phyloP scores from a whole-genome alignment of 768 basidiomycete genomes.

The Obba rivulosa region DNA sequence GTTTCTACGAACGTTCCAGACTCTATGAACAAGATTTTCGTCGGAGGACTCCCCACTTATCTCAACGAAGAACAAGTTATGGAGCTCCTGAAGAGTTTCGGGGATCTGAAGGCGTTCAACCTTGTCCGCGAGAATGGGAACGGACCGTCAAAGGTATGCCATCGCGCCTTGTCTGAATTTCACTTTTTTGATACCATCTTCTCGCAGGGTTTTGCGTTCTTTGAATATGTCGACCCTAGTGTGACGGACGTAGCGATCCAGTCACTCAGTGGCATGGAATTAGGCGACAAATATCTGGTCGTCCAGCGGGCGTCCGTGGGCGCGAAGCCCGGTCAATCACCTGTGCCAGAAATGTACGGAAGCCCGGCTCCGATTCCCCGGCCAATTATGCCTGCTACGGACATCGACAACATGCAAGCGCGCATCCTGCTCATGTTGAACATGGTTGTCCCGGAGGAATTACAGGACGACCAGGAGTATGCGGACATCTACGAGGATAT shows the following conservation, averaged over 20 bases:
- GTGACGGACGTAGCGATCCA: constrained; percentile 96
- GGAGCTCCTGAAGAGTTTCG: constrained; percentile 95
- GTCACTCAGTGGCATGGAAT: constrained; percentile 95
- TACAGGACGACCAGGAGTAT: constrained; percentile 87
- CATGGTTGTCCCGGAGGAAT: constrained; percentile 95
- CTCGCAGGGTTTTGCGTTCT: constrained; percentile 93
- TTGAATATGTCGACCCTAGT: constrained; percentile 87
- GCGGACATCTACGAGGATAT: constrained; percentile 93
- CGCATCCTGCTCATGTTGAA: constrained; percentile 96
- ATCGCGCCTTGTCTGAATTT: background rate
- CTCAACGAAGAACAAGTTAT: constrained; percentile 98
- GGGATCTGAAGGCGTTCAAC: constrained; percentile 96
- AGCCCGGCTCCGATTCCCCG: constrained; percentile 80
- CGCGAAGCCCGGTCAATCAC: constrained; percentile 70
- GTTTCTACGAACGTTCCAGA: constrained; percentile 97
- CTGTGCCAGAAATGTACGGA: constrained; percentile 62
- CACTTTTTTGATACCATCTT: background rate
- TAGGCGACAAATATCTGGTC: constrained; percentile 91
- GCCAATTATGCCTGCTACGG: constrained; percentile 84
- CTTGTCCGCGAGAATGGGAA: constrained; percentile 92
- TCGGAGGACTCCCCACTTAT: constrained; percentile 93
- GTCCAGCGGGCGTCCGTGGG: constrained; percentile 97
- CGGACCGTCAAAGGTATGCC: constrained; percentile 76
- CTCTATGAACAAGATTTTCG: constrained; percentile 96
- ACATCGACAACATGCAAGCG: constrained; percentile 44